phyloP scores from a whole-genome alignment of 1,284 basidiomycete genomes.

The Laetiporus sulphureus region DNA sequence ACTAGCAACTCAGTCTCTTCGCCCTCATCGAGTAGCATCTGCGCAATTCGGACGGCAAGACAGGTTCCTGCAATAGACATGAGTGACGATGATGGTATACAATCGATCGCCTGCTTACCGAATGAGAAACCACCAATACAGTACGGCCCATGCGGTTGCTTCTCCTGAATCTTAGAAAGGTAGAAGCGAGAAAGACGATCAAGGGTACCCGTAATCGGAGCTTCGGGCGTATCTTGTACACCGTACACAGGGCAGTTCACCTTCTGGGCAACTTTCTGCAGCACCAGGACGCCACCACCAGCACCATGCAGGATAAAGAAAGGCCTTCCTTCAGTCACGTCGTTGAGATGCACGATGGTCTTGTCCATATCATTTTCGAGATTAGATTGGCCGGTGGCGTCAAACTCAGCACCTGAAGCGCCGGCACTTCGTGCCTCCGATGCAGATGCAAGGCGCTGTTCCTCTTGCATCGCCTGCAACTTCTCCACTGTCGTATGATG shows the following conservation, averaged over 20 bases:
- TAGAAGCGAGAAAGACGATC: conserved; percentile 9
- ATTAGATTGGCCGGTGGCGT: background rate
- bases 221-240: conserved; percentile 11
- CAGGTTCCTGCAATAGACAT: conserved; percentile 2
- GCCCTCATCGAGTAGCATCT: conserved; percentile 5
- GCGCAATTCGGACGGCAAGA: conserved; percentile 5
- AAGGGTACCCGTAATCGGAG: conserved; percentile 10
- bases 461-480: conserved; percentile 6
- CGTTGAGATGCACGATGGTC: conserved; percentile 7
- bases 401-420: background rate
- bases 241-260: conserved; percentile 9
- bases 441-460: conserved; percentile 1
- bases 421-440: background rate
- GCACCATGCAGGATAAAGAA: conserved; percentile 11
- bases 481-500: conserved; percentile 2
- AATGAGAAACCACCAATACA: conserved; percentile 11
- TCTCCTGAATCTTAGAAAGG: conserved; percentile 8
- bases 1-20: conserved; percentile 7
- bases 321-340: conserved; percentile 5
- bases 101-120: conserved; percentile 1
- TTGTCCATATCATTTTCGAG: background rate
- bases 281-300: conserved; percentile 10
- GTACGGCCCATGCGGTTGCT: conserved; percentile 8
- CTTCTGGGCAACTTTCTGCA: conserved; percentile 8
- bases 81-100: background rate